Conservation (phyloP, 495 filamentous ascomycete genomes). For the Talaromyces nanjingensis region DNA sequence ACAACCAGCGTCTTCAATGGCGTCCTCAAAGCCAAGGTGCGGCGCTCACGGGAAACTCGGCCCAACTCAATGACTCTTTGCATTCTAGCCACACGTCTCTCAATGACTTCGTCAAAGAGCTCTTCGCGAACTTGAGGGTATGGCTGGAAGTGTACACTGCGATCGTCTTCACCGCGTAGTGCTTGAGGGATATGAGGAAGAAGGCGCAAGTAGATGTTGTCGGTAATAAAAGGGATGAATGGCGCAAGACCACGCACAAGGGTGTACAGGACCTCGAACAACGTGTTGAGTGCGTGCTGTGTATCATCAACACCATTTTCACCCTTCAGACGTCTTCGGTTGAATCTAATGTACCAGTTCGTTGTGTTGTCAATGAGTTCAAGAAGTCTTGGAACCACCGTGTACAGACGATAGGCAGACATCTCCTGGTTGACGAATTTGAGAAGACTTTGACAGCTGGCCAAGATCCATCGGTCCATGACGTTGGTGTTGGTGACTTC, state of each 20-base stretch:
- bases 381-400: constrained; percentile 84
- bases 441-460: constrained; percentile 85
- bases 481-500: constrained; percentile 78
- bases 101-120: constrained; percentile 79
- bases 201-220: constrained; percentile 87
- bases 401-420: constrained; percentile 77
- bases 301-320: constrained; percentile 86
- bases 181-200: constrained; percentile 67
- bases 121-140: constrained; percentile 86
- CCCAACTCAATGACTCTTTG: constrained; percentile 90
- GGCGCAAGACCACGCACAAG: constrained; percentile 81
- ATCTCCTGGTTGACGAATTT: constrained; percentile 95
- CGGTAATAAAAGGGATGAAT: constrained; percentile 92
- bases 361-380: constrained; percentile 90
- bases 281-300: constrained; percentile 81
- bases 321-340: constrained; percentile 90
- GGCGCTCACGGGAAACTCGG: constrained; percentile 77
- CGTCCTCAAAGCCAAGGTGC: constrained; percentile 78
- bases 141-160: constrained; percentile 85
- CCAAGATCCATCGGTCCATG: constrained; percentile 96
- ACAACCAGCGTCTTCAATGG: constrained; percentile 86
- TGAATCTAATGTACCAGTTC: constrained; percentile 99
- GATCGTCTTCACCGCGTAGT: constrained; percentile 58
- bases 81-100: constrained; percentile 84
- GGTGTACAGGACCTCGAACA: constrained; percentile 95